Percentiles rank a stretch among this genome's conserved stretches.
These are phyloP conservation scores for Boletus subluridellus DNA, from an alignment of 1,284 basidiomycete species.

Conservation along the genomic window DNA sequence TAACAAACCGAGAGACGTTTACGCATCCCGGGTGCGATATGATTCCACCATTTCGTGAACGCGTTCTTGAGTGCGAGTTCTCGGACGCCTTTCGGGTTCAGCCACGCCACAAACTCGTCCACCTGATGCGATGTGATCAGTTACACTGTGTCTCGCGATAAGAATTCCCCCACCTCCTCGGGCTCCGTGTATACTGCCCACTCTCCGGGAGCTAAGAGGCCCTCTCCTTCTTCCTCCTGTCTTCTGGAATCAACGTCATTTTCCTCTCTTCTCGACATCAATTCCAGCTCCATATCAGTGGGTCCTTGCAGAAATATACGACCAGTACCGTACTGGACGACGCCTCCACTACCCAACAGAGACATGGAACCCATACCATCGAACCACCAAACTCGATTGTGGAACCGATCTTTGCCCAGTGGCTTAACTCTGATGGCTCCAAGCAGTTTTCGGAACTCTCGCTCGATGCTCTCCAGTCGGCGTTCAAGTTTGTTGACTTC, in stretches of 20 bases:
- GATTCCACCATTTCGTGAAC: conserved; percentile 80
- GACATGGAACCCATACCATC: conserved; percentile 89
- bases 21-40: conserved; percentile 79
- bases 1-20: conserved; percentile 65
- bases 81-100: conserved; percentile 87
- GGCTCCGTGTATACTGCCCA: conserved; percentile 88
- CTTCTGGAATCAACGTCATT: conserved; percentile 60
- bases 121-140: conserved; percentile 48
- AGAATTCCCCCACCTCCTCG: conserved; percentile 64
- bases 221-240: conserved; percentile 74
- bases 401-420: conserved; percentile 88
- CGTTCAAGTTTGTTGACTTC: conserved; percentile 79
- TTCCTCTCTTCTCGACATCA: conserved; percentile 57
- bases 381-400: conserved; percentile 97
- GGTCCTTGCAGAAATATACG: conserved; percentile 89
- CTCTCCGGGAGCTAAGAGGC: conserved; percentile 68
- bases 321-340: conserved; percentile 82
- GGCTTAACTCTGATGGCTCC: conserved; percentile 84
- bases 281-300: conserved; percentile 71
- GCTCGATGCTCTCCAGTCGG: conserved; percentile 82
- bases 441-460: conserved; percentile 86
- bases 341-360: conserved; percentile 68
- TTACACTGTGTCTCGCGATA: neutral
- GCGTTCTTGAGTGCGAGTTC: conserved; percentile 80
- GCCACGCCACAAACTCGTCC: conserved; percentile 81